Base-by-base conservation (phyloP, 2,329 filamentous ascomycete species). In the Epichloe brachyelytri region DNA sequence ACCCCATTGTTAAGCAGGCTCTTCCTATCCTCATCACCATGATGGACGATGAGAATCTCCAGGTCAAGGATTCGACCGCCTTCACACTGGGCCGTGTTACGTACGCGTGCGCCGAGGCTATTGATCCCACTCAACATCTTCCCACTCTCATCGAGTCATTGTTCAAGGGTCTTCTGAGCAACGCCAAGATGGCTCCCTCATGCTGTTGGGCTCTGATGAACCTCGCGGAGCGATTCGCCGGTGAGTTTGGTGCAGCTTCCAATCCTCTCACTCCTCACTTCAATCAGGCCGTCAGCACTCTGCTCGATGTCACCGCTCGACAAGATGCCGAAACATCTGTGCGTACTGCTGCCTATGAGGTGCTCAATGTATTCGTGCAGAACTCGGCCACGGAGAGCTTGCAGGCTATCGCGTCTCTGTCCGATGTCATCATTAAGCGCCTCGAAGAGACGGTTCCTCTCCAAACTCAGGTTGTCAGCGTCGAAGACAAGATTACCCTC, bases 181-280 rank as follows among this genome's bases (percentile, higher is more conserved):
- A 86, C 66, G 85, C 89, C 54, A 96, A 95, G 79, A 98, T 98
- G 83, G 93, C 91, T 34, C 83, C 88, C 51, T 98, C 93, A 33
- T 97, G 93, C 81, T 98, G 93, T 74, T 96, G 94, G 93, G 90
- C 93, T 34, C 73, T 98, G 58, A 97, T 98, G 88, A 98, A 97
- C 71, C 74, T 98, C 64, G 91, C 93, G 11, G 93, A 98, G 65
- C 85, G 90, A 55, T 98, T 97, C 65, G 87, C 89, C 33, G 88
- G 89, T 52, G 90, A 96, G 51, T 78, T 83, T 51, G 88, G 87
- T 47, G 85, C 83, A 54, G 61, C 74, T 41, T 75, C 84, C 60
- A 98, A 97, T 71, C 79, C 88, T 43, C 76, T 98, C 47, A 95
- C 90, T 2, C 82, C 84, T 55, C 88, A 96, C 71, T 98, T 98